Evolutionary conservation across 169 alveolate genomes (phyloP), one percentile per base, ranked within the genome.

Genomic region (Plasmodium vivax): DNA sequence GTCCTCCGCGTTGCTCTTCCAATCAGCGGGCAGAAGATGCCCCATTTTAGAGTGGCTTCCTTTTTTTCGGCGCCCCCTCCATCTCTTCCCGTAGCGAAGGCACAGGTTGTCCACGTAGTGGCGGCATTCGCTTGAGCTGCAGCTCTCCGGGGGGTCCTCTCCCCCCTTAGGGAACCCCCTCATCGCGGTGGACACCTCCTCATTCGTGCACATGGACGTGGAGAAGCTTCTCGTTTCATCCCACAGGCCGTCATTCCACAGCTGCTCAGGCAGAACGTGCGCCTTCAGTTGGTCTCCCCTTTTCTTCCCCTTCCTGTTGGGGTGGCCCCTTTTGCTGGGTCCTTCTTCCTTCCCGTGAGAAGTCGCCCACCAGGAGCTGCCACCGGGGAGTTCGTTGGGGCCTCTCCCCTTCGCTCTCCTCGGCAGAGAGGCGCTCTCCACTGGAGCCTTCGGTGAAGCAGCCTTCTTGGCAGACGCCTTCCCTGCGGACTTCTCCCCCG

Each of bases 111-210:
- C n/a, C 10, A 87, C 72, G 45, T 23, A 87, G 32, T 58, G 34
- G 34, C 10, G 45, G 62, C 77, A 85, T 54, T 75, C 87, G 32
- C 68, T 81, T 34, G 93, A 87, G 45, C 87, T 87, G 73, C 56
- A 87, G 14, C 81, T 51, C 3, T 77, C 88, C 38, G 10, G 16
- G 27, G 27, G 3, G 23, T 82, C 7, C 23, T 1, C 0, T 82
- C 12, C 38, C 1, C 19, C 38, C 75, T 62, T 68, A 23, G 27
- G 27, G 27, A 23, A 14, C 23, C 62, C 23, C 62, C 3, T 51
- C 62, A 7, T 51, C 62, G 23, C 62, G 23, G 16, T 0, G 62
- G 62, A n/a, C 16, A 19, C 77, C 6, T 68, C 77, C 6, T 68
- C 77, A 68, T 68, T 68, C 32, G 77, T 68, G 77, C 43, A 68